Evolutionary conservation across 495 filamentous ascomycete species (phyloP).

Genomic region (Xylaria longipes): DNA sequence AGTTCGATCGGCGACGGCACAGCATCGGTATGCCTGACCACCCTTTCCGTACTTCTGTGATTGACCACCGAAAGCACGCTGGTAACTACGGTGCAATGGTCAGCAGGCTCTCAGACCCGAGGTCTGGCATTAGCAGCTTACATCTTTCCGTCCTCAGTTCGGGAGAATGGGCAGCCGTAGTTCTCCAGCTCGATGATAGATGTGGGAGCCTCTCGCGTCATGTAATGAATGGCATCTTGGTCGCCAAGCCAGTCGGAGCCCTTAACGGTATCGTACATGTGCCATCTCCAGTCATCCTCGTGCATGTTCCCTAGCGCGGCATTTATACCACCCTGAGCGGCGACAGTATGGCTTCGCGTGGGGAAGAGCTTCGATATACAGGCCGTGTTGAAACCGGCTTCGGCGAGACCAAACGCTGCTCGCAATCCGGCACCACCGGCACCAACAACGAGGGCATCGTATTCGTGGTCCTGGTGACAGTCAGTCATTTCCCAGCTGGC

Average conservation of each 20-base stretch:
- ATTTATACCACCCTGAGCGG: slow-evolving; percentile 93
- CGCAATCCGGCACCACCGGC: slow-evolving; percentile 93
- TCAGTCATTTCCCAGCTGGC: slow-evolving; percentile 6
- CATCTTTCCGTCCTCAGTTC: slow-evolving; percentile 97
- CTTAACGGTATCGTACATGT: slow-evolving; percentile 99
- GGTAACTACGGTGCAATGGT: slow-evolving; percentile 63
- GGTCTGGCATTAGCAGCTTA: slow-evolving; percentile 41
- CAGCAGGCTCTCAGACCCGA: slow-evolving; percentile 19
- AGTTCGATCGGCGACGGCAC: slow-evolving; percentile 92
- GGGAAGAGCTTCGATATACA: slow-evolving; percentile 99
- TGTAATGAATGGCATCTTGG: slow-evolving; percentile 99
- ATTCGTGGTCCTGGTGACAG: slow-evolving; percentile 58
- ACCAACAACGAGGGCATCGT: slow-evolving; percentile 89
- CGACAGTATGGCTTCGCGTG: slow-evolving; percentile 93
- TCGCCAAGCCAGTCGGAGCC: slow-evolving; percentile 98
- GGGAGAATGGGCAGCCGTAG: slow-evolving; percentile 96
- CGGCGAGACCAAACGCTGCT: slow-evolving; percentile 93
- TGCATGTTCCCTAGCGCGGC: slow-evolving; percentile 90
- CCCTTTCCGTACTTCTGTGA: slow-evolving; percentile 94
- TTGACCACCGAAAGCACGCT: slow-evolving; percentile 97
- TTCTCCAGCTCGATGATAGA: slow-evolving; percentile 95
- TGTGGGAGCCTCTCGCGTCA: slow-evolving; percentile 92
- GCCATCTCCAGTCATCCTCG: slow-evolving; percentile 97
- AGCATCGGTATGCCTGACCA: slow-evolving; percentile 96
- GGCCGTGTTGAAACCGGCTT: slow-evolving; percentile 97